Evolutionary conservation across 2,329 filamentous ascomycete genomes (phyloP), one percentile per base, ranked within the genome.

Genomic region (Intubia oerlemansii): DNA sequence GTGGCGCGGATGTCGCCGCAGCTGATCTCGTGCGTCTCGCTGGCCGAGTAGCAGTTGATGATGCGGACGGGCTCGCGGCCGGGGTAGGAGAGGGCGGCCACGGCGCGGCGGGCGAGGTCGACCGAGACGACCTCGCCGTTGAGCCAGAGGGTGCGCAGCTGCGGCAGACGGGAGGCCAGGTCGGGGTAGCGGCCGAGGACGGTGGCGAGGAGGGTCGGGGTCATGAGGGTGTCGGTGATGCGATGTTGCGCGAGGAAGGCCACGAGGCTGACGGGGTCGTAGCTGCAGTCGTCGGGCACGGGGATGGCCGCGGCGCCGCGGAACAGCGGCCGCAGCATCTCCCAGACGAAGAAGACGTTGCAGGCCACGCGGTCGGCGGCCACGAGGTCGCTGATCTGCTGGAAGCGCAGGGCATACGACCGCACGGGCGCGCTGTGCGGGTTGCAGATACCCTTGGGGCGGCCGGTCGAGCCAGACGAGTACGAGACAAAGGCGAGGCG

Each of bases 341-440:
- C 78, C 78, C 78, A 85, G 26, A 84, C 61, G 44, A 85, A 85
- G 48, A 84, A 85, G 34, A 84, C 78, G 54, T 84, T 85, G 52
- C 77, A 84, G n/a, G 78, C 78, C 9, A 84, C 76, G 6, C 78
- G 65, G 39, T 82, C 78, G 11, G 76, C 76, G 0, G 70, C 71
- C 12, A 60, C 50, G 3, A 80, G 53, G 44, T 84, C 71, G 38
- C 68, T 74, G 27, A 84, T 47, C 8, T 52, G 56, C 8, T 52
- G 56, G 42, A 84, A 84, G 46, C 78, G 57, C 36, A 80, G 48
- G 39, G 79, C 57, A 44, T 84, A 84, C 6, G 77, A 84, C 17
- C 65, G 59, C 2, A 84, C 70, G 1, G 77, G 59, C 11, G 77
- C 77, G 41, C 66, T 59, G 46, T 84, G 77, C 3, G 76, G 71